phyloP scores from a whole-genome alignment of 805 yeast species.

The Nakazawaea laoshanensis region DNA sequence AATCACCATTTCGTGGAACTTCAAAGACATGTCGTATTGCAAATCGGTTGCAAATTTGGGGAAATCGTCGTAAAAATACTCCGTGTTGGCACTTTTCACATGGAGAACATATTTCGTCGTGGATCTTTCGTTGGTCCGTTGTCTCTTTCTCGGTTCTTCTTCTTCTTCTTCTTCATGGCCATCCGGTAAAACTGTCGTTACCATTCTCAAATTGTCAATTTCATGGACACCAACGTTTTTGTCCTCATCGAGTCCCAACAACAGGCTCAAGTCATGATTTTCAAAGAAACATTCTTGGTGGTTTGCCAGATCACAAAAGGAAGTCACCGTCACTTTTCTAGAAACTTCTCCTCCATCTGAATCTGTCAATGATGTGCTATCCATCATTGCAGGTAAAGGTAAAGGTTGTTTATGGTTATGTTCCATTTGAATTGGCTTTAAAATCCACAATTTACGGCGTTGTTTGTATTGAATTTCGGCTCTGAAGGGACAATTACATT shows the following conservation, averaged over 20 bases:
- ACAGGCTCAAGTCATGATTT: slow-evolving; percentile 2
- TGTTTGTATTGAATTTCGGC: slow-evolving; percentile 18
- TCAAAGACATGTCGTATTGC: background rate
- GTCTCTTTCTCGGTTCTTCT: background rate
- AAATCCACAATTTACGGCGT: slow-evolving; percentile 17
- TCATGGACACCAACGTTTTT: slow-evolving; percentile 1
- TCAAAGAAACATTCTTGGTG: slow-evolving; percentile 9
- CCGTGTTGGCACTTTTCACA: slow-evolving; percentile 4
- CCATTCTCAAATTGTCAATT: slow-evolving; percentile 4
- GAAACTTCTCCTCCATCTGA: slow-evolving; percentile 1
- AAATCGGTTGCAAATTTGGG: slow-evolving; percentile 5
- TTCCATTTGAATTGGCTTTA: slow-evolving; percentile 14
- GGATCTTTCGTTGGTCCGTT: background rate
- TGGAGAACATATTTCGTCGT: slow-evolving; percentile 1
- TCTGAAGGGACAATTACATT: slow-evolving; percentile 16
- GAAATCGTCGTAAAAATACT: slow-evolving; percentile 6
- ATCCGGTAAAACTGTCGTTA: too few species aligned
- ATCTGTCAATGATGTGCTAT: slow-evolving; percentile 14
- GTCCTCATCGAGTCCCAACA: slow-evolving; percentile 6
- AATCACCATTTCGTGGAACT: background rate
- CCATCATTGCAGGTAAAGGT: slow-evolving; percentile 6
- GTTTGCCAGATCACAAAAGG: slow-evolving; percentile 2
- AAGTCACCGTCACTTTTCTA: slow-evolving; percentile 2
- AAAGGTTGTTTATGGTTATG: slow-evolving; percentile 15
- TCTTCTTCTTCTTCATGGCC: background rate